phyloP scores from a whole-genome alignment of 768 basidiomycete species.

The Lepiota venenata region DNA sequence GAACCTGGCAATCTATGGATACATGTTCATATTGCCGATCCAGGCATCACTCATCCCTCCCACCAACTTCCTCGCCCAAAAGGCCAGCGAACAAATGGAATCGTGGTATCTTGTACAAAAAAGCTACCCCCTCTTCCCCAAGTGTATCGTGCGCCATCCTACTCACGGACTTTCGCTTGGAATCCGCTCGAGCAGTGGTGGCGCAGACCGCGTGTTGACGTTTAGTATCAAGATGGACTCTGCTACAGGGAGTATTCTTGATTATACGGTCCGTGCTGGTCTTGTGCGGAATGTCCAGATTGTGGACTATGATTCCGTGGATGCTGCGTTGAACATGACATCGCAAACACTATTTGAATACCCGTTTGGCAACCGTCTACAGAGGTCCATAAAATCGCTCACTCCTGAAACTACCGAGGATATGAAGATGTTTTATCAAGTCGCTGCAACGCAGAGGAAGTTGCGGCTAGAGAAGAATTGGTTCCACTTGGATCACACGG shows the following conservation, averaged over 20 bases:
- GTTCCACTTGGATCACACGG: slow-evolving; percentile 3
- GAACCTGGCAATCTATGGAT: slow-evolving; percentile 71
- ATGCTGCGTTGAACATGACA: slow-evolving; percentile 40
- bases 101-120: slow-evolving; percentile 66
- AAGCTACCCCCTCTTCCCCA: slow-evolving; percentile 73
- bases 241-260: slow-evolving; percentile 57
- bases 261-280: slow-evolving; percentile 68
- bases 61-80: slow-evolving; percentile 53
- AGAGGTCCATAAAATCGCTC: slow-evolving; percentile 1
- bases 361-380: slow-evolving; percentile 41
- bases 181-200: slow-evolving; percentile 23
- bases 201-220: slow-evolving; percentile 60
- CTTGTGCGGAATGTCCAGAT: slow-evolving; percentile 65
- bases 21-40: slow-evolving; percentile 93
- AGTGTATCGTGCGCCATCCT: slow-evolving; percentile 43
- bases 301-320: slow-evolving; percentile 67
- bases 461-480: slow-evolving; percentile 2
- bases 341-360: slow-evolving; percentile 16
- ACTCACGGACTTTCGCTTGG: slow-evolving; percentile 39
- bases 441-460: neutral
- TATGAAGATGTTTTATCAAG: slow-evolving; percentile 22
- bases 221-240: slow-evolving; percentile 73
- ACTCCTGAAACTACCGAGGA: slow-evolving; percentile 23
- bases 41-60: slow-evolving; percentile 77
- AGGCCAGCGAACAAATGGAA: slow-evolving; percentile 48